phyloP scores from a whole-genome alignment of 2,329 filamentous ascomycete genomes.

The Colletotrichum phormii region DNA sequence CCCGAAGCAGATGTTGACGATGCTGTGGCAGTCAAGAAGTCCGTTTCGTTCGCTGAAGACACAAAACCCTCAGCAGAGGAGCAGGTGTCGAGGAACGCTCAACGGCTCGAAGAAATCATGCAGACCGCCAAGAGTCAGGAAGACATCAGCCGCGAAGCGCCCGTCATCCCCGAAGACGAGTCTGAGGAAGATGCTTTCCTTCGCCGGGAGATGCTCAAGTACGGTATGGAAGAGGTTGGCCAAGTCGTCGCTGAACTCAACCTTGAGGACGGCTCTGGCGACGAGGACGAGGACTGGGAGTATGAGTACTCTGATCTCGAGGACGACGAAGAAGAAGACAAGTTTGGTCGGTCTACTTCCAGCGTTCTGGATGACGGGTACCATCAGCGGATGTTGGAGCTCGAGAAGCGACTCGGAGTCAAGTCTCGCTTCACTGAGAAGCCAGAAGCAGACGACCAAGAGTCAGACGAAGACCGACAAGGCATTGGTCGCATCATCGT shows the following conservation, averaged over 20 bases:
- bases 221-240: conserved; percentile 88
- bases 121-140: conserved; percentile 67
- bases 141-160: conserved; percentile 54
- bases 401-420: conserved; percentile 81
- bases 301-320: conserved; percentile 63
- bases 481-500: conserved; percentile 69
- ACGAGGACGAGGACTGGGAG: conserved; percentile 59
- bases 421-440: conserved; percentile 58
- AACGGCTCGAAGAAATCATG: conserved; percentile 68
- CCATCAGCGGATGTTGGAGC: conserved; percentile 82
- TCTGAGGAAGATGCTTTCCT: conserved; percentile 82
- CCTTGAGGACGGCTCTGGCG: conserved; percentile 76
- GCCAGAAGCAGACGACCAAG: conserved; percentile 49
- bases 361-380: conserved; percentile 80
- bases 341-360: conserved; percentile 78
- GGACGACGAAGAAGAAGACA: conserved; percentile 77
- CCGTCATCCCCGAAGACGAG: conserved; percentile 79
- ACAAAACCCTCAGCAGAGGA: conserved; percentile 61
- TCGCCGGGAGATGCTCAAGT: conserved; percentile 89
- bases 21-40: conserved; percentile 58
- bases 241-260: conserved; percentile 93
- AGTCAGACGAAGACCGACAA: conserved; percentile 53
- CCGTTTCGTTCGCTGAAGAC: conserved; percentile 72
- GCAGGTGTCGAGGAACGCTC: conserved; percentile 53
- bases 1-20: conserved; percentile 10